A percentile compares a stretch with the other conserved stretches of the same genome.
Conservation (phyloP, 2,329 filamentous ascomycete species). For the Aureobasidium sp. region DNA sequence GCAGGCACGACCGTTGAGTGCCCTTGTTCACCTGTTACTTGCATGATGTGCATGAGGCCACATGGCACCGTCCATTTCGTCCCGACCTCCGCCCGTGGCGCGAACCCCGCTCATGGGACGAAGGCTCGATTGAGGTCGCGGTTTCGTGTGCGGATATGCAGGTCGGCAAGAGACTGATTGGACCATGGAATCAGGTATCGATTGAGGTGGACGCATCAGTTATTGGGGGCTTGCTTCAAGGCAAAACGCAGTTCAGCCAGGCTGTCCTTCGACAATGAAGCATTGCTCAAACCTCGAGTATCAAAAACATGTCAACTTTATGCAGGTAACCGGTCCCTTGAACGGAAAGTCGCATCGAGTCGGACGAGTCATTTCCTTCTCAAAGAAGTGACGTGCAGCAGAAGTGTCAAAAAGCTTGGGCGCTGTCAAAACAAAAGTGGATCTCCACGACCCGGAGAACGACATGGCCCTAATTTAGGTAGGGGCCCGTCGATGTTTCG, state of each 20-base stretch:
- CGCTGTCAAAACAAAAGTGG: slow-evolving; percentile 10
- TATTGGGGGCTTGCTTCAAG: not conserved
- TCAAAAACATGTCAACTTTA: not conserved
- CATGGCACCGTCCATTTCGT: slow-evolving; percentile 1
- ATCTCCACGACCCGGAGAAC: not conserved
- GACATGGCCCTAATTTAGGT: slow-evolving; percentile 4
- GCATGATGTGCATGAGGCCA: slow-evolving; percentile 10
- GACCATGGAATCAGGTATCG: not conserved
- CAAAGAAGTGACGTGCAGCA: slow-evolving; percentile 4
- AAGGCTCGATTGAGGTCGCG: not conserved
- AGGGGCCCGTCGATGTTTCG: not conserved
- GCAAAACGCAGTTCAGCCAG: not conserved
- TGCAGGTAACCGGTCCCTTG: not conserved
- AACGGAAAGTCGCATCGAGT: not conserved
- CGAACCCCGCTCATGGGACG: not conserved
- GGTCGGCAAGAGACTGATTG: not conserved
- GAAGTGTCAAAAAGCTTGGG: not conserved
- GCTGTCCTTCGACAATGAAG: not conserved
- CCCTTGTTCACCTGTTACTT: not conserved
- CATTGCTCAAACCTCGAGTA: not conserved
- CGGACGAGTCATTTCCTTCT: slow-evolving; percentile 1
- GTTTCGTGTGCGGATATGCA: not conserved
- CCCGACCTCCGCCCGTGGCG: slow-evolving; percentile 1
- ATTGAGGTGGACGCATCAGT: not conserved
- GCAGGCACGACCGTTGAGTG: slow-evolving; percentile 1